Evolutionary conservation across 768 basidiomycete genomes (phyloP).

Genomic region (Lentinula aciculospora): DNA sequence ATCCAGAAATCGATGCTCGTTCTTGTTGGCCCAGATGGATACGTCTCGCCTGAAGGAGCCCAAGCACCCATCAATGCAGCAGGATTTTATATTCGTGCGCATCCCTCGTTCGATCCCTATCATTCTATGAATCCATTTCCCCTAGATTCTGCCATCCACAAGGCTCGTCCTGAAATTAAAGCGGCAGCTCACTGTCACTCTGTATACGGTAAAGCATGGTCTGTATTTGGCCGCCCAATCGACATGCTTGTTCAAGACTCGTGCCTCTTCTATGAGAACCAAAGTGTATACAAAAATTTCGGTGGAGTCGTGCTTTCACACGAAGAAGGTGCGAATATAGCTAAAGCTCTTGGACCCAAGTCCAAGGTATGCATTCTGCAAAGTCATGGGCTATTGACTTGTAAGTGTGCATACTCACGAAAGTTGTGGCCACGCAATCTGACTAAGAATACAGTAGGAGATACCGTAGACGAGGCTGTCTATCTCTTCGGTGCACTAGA

Average conservation of each 20-base stretch:
- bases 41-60: slow-evolving; percentile 20
- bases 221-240: slow-evolving; percentile 34
- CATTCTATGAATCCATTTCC: slow-evolving; percentile 12
- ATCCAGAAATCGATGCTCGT: slow-evolving; percentile 21
- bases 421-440: not conserved
- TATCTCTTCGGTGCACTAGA: slow-evolving; percentile 37
- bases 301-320: slow-evolving; percentile 42
- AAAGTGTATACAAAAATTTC: slow-evolving; percentile 37
- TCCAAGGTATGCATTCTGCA: slow-evolving; percentile 34
- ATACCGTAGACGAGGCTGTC: slow-evolving; percentile 37
- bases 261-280: slow-evolving; percentile 37
- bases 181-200: slow-evolving; percentile 45
- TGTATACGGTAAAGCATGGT: slow-evolving; percentile 43
- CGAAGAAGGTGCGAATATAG: slow-evolving; percentile 41
- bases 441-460: slow-evolving; percentile 20
- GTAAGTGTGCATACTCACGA: not conserved
- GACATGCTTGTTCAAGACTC: slow-evolving; percentile 40
- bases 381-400: slow-evolving; percentile 33
- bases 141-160: slow-evolving; percentile 39
- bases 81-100: slow-evolving; percentile 21
- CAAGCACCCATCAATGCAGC: slow-evolving; percentile 23
- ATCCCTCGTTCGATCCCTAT: not conserved
- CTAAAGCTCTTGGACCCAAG: slow-evolving; percentile 32
- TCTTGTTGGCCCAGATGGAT: slow-evolving; percentile 19
- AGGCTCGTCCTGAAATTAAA: slow-evolving; percentile 41